Percentiles rank a stretch among this genome's conserved stretches.
phyloP scores from a whole-genome alignment of 331 rosid genomes.

The Pyracantha coccinea region DNA sequence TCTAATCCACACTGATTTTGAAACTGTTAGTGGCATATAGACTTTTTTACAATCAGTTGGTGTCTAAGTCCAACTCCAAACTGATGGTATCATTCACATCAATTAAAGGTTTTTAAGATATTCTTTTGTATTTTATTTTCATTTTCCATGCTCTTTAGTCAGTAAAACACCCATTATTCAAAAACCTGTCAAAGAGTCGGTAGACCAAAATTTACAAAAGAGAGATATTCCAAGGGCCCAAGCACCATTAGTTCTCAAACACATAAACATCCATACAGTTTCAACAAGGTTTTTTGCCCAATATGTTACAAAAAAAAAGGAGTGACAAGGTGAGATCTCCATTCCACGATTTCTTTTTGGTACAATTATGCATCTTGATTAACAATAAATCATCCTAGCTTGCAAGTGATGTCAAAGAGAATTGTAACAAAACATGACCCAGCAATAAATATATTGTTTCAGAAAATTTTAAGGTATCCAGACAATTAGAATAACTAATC shows the following conservation, averaged over 20 bases:
- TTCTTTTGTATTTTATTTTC: neutral
- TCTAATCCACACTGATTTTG: neutral
- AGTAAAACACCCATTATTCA: constrained; percentile 7
- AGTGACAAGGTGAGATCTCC: neutral
- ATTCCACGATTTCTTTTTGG: no score
- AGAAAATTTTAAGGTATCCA: neutral
- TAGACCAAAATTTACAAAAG: constrained; percentile 5
- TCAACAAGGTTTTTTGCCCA: neutral
- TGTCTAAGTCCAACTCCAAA: neutral
- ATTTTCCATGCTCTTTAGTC: neutral
- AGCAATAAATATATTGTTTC: neutral
- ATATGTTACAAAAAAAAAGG: neutral
- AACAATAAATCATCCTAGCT: no score
- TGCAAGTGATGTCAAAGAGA: neutral
- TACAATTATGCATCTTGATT: no score
- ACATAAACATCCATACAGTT: neutral
- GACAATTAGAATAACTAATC: neutral
- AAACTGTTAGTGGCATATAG: neutral
- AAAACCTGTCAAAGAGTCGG: neutral
- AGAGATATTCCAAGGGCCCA: constrained; percentile 12
- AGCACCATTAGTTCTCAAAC: neutral
- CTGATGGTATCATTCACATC: neutral
- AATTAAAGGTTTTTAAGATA: neutral
- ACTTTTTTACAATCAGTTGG: neutral
- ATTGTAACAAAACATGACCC: neutral